phyloP scores from a whole-genome alignment of 768 basidiomycete species.

The Termitomyces sp. region DNA sequence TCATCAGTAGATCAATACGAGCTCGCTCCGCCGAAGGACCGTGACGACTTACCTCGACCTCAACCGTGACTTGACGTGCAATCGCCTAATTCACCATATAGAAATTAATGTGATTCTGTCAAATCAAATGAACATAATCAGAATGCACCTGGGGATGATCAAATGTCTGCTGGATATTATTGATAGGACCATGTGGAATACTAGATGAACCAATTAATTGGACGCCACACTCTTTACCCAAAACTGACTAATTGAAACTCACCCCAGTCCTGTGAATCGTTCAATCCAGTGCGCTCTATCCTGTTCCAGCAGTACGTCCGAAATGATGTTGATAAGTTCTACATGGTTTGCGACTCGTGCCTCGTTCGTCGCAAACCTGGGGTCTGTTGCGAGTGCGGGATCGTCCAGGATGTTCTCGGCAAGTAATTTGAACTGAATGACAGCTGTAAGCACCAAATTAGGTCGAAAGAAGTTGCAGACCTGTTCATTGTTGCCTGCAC shows the following conservation, averaged over 20 bases:
- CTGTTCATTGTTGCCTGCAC: conserved; percentile 88
- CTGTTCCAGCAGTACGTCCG: conserved; percentile 52
- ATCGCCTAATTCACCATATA: conserved; percentile 46
- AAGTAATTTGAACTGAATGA: conserved; percentile 64
- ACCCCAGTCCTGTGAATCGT: conserved; percentile 78
- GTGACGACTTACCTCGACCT: conserved; percentile 63
- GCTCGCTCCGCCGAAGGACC: conserved; percentile 27
- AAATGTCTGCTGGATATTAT: conserved; percentile 87
- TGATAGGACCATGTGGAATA: conserved; percentile 89
- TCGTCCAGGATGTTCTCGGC: conserved; percentile 59
- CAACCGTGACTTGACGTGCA: conserved; percentile 72
- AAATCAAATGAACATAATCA: background rate
- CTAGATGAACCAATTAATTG: conserved; percentile 29
- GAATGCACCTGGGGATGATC: conserved; percentile 69
- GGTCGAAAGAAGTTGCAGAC: conserved; percentile 31
- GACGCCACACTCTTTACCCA: too few relatives aligned
- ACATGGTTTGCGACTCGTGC: conserved; percentile 74
- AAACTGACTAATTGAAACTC: conserved; percentile 19
- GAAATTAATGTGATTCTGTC: background rate
- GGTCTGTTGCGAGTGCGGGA: conserved; percentile 58
- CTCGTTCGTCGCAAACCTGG: conserved; percentile 70
- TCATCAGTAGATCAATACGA: conserved; percentile 19
- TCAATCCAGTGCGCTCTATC: conserved; percentile 77
- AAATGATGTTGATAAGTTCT: conserved; percentile 69
- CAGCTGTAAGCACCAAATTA: background rate